Conservation (phyloP, 2,329 filamentous ascomycete species). For the Rugonectria rugulosa region DNA sequence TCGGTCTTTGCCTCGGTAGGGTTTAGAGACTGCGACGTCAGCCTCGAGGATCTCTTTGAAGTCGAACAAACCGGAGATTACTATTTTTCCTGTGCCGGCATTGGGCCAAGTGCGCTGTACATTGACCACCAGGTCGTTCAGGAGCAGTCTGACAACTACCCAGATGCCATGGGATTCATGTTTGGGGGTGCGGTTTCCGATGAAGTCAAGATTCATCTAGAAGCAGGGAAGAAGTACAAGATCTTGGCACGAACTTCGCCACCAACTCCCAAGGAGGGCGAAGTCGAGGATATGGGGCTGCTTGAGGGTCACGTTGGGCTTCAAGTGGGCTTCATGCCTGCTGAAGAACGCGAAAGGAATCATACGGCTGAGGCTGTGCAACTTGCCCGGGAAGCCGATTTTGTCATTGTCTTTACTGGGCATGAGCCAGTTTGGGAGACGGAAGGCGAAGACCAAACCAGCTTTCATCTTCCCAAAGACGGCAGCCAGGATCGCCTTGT, state of each 20-base stretch:
- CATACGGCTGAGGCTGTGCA: slow-evolving; percentile 13
- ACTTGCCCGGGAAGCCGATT: slow-evolving; percentile 13
- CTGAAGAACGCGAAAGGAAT: slow-evolving; percentile 13
- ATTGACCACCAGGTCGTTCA: slow-evolving; percentile 36
- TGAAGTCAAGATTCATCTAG: slow-evolving; percentile 60
- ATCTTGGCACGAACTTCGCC: slow-evolving; percentile 8
- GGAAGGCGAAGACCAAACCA: slow-evolving; percentile 20
- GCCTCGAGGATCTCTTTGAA: slow-evolving; percentile 36
- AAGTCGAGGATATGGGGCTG: slow-evolving; percentile 16
- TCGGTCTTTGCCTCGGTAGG: slow-evolving; percentile 15
- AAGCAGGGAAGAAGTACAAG: slow-evolving; percentile 11
- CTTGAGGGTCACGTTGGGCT: slow-evolving; percentile 20
- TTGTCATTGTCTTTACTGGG: slow-evolving; percentile 22
- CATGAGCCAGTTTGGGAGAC: slow-evolving; percentile 23
- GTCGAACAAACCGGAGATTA: slow-evolving; percentile 34
- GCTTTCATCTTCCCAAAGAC: slow-evolving; percentile 19
- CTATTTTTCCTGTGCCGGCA: slow-evolving; percentile 38
- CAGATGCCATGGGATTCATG: slow-evolving; percentile 42
- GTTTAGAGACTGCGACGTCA: slow-evolving; percentile 22
- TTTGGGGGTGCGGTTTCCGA: slow-evolving; percentile 34
- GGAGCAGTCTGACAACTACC: slow-evolving; percentile 36
- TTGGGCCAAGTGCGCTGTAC: slow-evolving; percentile 35
- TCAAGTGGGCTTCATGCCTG: slow-evolving; percentile 12
- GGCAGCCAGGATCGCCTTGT: slow-evolving; percentile 61
- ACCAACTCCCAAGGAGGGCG: slow-evolving; percentile 3